Evolutionary conservation across 805 yeast species (phyloP), one percentile per base, ranked within the genome.

Genomic region (Saccharomycopsis fermentans): DNA sequence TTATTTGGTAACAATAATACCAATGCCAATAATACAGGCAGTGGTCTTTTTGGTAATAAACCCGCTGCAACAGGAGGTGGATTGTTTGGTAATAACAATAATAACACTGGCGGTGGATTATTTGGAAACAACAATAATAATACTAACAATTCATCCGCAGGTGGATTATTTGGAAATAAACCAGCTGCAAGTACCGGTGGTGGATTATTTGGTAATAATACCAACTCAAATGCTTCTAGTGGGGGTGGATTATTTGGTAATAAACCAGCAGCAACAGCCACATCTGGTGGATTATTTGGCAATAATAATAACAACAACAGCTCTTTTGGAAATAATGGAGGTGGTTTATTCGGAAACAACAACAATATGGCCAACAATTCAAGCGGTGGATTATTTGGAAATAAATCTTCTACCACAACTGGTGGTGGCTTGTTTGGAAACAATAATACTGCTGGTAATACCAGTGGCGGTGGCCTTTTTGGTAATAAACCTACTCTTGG

Each of bases 131-230:
- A 63, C 51, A 63, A 62, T 26, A 58, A 63, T 40, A 65, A 62
- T 40, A 40, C 39, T 16, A 32, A 32, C 12, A 32, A 5, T 9
- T 32, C 35, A 32, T 60, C 68, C 11, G 62, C 69, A 39, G 77
- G 76, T 59, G 76, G 75, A 32, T 64, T 74, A 56, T 77, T 75
- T 68, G 77, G 78, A 17, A 68, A 65, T 63, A 64, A 70, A 51
- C 59, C 67, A 26, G 65, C 29, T 50, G 56, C 56, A 58, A 63
- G 55, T 67, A 68, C 72, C 34, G 63, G 65, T 5, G 54, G 59
- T 21, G 57, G 59, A 3, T 51, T 58, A 43, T 69, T 69, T 59
- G 69, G 73, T 17, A 58, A 66, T 48, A 63, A 60, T 14, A 62
- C 67, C 54, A 67, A 66, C 54, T 68, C 61, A 57, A 67, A 65